A percentile compares a stretch with the other conserved stretches of the same genome.
Evolutionary conservation across 179 eudicot species (phyloP).

Genomic region (Beta corolliflora): DNA sequence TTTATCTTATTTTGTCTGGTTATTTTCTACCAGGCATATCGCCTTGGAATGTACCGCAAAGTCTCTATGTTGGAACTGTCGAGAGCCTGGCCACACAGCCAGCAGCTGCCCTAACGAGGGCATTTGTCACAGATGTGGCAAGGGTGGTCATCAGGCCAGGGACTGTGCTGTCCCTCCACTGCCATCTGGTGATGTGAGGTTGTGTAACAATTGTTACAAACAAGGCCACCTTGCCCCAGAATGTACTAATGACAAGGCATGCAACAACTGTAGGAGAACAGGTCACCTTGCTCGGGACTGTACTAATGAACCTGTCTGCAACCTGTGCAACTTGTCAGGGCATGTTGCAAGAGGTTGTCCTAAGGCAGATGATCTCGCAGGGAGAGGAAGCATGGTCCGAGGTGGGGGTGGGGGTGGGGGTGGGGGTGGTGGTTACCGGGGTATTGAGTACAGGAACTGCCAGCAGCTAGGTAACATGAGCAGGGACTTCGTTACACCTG

Average conservation of each 20-base stretch:
- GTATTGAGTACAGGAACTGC: conserved; percentile 63
- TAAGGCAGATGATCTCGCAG: conserved; percentile 47
- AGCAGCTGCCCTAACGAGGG: conserved; percentile 75
- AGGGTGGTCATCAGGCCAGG: conserved; percentile 73
- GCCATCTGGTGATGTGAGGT: conserved; percentile 79
- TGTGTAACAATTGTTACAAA: conserved; percentile 86
- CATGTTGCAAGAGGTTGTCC: conserved; percentile 72
- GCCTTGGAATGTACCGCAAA: conserved; percentile 75
- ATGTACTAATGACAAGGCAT: conserved; percentile 85
- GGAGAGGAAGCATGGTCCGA: conserved; percentile 53
- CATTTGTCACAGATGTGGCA: conserved; percentile 84
- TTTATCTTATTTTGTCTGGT: not conserved
- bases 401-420: conserved; percentile 26
- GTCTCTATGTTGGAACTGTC: conserved; percentile 82
- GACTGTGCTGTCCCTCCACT: conserved; percentile 63
- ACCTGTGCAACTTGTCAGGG: conserved; percentile 69
- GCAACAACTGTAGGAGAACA: conserved; percentile 84
- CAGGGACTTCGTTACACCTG: conserved; percentile 59
- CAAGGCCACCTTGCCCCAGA: conserved; percentile 71
- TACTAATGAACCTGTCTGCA: conserved; percentile 70
- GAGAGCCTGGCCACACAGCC: conserved; percentile 88
- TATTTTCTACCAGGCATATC: conserved; percentile 58
- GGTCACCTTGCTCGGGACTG: conserved; percentile 86
- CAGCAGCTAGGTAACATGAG: conserved; percentile 74
- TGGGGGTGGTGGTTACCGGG: conserved; percentile 41